Percentiles rank a stretch among this genome's conserved stretches.
phyloP scores from a whole-genome alignment of 139 green algal genomes.

The Picochlorum costavermella region DNA sequence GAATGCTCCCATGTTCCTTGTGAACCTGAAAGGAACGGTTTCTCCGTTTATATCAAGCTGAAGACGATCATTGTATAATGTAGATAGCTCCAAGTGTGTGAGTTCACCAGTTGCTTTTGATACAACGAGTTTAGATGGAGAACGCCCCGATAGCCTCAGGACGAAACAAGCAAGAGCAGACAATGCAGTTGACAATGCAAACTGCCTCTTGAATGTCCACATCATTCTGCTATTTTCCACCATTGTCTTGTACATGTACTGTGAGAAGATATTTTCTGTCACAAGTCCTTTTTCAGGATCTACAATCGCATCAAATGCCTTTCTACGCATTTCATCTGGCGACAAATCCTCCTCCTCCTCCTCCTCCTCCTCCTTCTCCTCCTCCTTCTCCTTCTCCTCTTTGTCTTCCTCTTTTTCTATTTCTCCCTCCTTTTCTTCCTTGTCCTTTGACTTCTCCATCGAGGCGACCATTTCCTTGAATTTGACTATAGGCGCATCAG shows the following conservation, averaged over 20 bases:
- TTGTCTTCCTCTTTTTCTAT: too few relatives aligned
- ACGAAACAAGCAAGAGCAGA: conserved; percentile 69
- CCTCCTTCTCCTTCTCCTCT: too few relatives aligned
- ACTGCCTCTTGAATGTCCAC: conserved; percentile 91
- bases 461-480: conserved; percentile 68
- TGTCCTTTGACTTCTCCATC: too few relatives aligned
- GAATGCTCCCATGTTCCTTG: conserved; percentile 89
- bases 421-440: too few relatives aligned
- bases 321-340: conserved; percentile 4
- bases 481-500: conserved; percentile 77
- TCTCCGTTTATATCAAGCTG: conserved; percentile 61
- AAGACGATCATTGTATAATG: conserved; percentile 48
- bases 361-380: too few relatives aligned
- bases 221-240: conserved; percentile 72
- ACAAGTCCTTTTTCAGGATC: conserved; percentile 45
- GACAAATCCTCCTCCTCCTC: background rate
- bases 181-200: conserved; percentile 62
- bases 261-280: conserved; percentile 86
- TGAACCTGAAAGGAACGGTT: conserved; percentile 93
- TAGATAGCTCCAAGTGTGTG: conserved; percentile 79
- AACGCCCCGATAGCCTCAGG: conserved; percentile 73
- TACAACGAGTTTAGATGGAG: conserved; percentile 85
- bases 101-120: conserved; percentile 69
- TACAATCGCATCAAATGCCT: conserved; percentile 56
- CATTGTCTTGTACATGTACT: conserved; percentile 97